These are phyloP conservation scores for Arthroderma sp. DNA, from an alignment of 2,329 filamentous ascomycete genomes.

Conservation along the genomic window DNA sequence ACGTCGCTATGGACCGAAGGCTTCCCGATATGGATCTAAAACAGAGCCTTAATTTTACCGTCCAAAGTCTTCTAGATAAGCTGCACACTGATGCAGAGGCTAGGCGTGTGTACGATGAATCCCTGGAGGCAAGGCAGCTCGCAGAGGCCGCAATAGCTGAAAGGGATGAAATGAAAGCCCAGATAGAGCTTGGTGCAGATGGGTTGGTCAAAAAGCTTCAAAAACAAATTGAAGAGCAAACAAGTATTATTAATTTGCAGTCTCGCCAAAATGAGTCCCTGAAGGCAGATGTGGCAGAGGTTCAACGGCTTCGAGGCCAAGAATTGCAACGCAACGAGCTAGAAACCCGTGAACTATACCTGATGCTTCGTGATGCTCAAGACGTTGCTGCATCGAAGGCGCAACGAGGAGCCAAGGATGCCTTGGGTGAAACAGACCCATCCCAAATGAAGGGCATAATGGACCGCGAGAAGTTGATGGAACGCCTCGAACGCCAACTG, in stretches of 20 bases:
- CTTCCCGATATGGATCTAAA: conserved; percentile 95
- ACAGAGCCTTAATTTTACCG: conserved; percentile 93
- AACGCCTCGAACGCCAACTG: conserved; percentile 84
- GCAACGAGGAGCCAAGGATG: conserved; percentile 36
- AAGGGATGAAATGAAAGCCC: conserved; percentile 82
- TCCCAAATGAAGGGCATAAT: conserved; percentile 80
- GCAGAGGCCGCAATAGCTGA: conserved; percentile 93
- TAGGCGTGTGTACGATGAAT: conserved; percentile 80
- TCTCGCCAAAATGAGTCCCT: conserved; percentile 71
- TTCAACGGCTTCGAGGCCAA: conserved; percentile 74
- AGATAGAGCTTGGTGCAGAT: conserved; percentile 82
- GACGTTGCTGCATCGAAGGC: conserved; percentile 86
- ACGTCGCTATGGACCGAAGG: conserved; percentile 94
- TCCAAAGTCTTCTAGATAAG: conserved; percentile 88
- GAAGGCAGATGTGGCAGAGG: conserved; percentile 76
- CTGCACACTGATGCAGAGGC: conserved; percentile 94
- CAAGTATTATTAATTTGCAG: conserved; percentile 80
- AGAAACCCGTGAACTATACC: conserved; percentile 89
- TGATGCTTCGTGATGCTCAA: conserved; percentile 95
- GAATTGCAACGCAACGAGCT: conserved; percentile 90
- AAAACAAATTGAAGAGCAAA: conserved; percentile 85
- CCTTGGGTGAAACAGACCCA: conserved; percentile 51
- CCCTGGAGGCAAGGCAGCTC: conserved; percentile 77
- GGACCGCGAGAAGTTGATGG: conserved; percentile 84
- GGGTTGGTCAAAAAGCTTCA: conserved; percentile 87